Evolutionary conservation across 1,284 basidiomycete species (phyloP).

Genomic region (Ganoderma lingzhi): DNA sequence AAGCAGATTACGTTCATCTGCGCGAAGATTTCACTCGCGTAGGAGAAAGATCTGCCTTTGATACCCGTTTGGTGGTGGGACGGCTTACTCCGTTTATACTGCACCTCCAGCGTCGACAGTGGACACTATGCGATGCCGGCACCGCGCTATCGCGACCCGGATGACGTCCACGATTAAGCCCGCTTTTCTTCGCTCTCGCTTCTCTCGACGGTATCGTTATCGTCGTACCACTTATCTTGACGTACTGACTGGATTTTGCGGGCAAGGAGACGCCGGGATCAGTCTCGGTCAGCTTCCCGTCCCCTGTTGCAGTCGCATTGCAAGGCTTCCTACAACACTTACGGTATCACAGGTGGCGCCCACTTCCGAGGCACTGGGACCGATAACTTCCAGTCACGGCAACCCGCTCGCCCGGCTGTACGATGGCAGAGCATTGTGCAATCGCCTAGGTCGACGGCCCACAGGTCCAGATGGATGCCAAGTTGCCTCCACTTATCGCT

Average conservation of each 20-base stretch:
- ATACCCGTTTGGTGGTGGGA: background rate
- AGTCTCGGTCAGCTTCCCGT: background rate
- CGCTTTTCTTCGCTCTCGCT: background rate
- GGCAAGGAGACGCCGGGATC: background rate
- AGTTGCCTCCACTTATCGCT: background rate
- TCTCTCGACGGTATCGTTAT: background rate
- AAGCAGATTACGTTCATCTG: slow-evolving; percentile 19
- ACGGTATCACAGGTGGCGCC: background rate
- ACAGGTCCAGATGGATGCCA: background rate
- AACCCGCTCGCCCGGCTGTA: background rate
- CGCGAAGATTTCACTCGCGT: background rate
- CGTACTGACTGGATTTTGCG: background rate
- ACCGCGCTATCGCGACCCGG: background rate
- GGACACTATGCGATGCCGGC: background rate
- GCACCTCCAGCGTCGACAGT: background rate
- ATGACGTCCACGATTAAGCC: background rate
- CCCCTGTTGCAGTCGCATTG: background rate
- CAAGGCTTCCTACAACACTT: background rate
- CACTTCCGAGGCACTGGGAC: background rate
- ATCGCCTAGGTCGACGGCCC: background rate
- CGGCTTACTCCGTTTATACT: background rate
- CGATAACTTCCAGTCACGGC: background rate
- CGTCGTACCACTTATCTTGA: background rate
- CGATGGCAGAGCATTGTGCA: background rate
- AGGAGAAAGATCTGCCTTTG: background rate